Base-by-base conservation (phyloP, 2,329 filamentous ascomycete genomes). In the Apiospora malaysiana region DNA sequence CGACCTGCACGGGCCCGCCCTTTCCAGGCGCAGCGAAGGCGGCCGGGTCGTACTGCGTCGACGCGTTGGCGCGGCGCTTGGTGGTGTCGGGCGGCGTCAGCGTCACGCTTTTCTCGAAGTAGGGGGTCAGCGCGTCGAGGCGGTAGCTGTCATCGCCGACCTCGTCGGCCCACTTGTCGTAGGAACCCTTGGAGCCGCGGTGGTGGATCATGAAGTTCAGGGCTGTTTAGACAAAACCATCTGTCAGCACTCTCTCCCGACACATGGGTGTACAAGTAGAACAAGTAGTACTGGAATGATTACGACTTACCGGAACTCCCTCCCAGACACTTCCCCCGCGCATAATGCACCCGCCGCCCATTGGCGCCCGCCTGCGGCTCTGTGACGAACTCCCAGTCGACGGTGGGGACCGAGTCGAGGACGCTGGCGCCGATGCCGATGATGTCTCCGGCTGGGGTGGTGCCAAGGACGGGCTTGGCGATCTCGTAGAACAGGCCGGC, bases 1-100 rank as follows among this genome's bases (percentile, higher is more conserved):
- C 81, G 1, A 86, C 81, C 42, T 84, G 78, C 0, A 86, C 72
- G 0, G 84, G 83, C 0, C 80, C 81, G 4, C 78, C 79, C 3
- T n/a, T n/a, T n/a, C n/a, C n/a, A n/a, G 66, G 47, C 2, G 46
- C 71, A n/a, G 77, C 76, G 56, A 83, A 83, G 1, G 77, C 76
- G 2, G 76, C 76, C 12, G 75, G 69, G 42, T 81, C 77, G 68
- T 78, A 80, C n/a, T 71, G 45, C 5, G 75, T 72, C 4, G 75
- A 76, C 4, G 79, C 77, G 71, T 81, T 81, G 49, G 71, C 69
- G 7, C 72, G 71, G 40, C 78, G 75, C 23, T 69, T 72, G 21
- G 71, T 71, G 56, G 72, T 70, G 56, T 74, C 73, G 46, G 76
- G 76, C 10, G 74, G 73, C 18, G 73, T 75, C 56, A 78, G 77